Evolutionary conservation across 2,329 filamentous ascomycete genomes (phyloP).

Genomic region (Chrysoporthe puriensis): DNA sequence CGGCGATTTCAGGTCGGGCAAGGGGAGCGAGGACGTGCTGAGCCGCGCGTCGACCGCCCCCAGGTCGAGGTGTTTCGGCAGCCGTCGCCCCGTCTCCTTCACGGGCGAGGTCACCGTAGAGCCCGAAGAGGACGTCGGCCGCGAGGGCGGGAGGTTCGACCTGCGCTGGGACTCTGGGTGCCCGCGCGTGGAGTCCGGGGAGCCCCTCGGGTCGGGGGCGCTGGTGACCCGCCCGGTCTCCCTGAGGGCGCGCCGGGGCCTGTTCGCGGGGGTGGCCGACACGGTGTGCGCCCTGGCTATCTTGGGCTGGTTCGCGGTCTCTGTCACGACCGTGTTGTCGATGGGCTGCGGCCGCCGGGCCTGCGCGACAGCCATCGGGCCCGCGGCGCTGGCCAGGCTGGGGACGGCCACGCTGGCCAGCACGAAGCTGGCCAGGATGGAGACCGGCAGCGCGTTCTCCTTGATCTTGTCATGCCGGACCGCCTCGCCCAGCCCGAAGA

Average conservation of each 20-base stretch:
- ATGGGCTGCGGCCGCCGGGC: constrained; percentile 73
- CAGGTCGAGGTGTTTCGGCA: constrained; percentile 53
- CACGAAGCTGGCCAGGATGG: constrained; percentile 79
- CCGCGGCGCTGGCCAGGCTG: constrained; percentile 75
- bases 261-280: constrained; percentile 48
- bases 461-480: constrained; percentile 74
- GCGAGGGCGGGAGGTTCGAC: constrained; percentile 31
- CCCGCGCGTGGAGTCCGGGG: constrained; percentile 27
- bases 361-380: constrained; percentile 80
- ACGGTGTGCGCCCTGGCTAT: constrained; percentile 68
- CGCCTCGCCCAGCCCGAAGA: constrained; percentile 76
- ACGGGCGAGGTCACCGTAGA: constrained; percentile 36
- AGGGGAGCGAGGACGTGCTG: constrained; percentile 69
- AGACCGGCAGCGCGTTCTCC: constrained; percentile 80
- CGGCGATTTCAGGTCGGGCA: constrained; percentile 64
- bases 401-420: constrained; percentile 77
- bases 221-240: constrained; percentile 52
- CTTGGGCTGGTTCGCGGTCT: constrained; percentile 46
- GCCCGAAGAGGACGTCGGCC: constrained; percentile 32
- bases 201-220: constrained; percentile 44
- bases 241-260: constrained; percentile 50
- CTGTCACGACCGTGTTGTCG: constrained; percentile 64
- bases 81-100: constrained; percentile 45
- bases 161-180: constrained; percentile 26
- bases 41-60: constrained; percentile 62